phyloP scores from a whole-genome alignment of 495 filamentous ascomycete genomes.

The Cetradonia linearis region DNA sequence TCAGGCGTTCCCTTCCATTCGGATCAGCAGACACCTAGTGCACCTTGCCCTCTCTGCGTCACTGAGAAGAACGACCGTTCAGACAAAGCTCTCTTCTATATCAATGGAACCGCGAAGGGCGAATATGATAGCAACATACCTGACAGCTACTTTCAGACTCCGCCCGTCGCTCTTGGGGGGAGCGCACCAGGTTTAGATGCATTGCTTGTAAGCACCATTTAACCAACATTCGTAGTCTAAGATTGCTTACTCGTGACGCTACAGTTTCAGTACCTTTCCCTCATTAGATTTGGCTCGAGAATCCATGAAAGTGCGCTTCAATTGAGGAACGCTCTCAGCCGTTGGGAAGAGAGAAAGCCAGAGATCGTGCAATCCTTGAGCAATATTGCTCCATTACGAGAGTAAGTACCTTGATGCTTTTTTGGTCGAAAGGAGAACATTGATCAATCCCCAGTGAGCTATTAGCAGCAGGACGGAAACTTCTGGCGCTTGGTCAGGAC shows the following conservation, averaged over 20 bases:
- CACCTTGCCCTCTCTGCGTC: constrained; percentile 35
- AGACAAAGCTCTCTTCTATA: constrained; percentile 31
- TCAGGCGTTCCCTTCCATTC: constrained; percentile 36
- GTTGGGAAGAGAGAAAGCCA: constrained; percentile 21
- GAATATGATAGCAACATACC: constrained; percentile 35
- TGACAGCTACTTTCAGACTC: constrained; percentile 28
- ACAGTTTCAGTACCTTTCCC: constrained; percentile 36
- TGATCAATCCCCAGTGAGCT: constrained; percentile 12
- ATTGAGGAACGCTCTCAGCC: constrained; percentile 10
- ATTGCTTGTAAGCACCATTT: constrained; percentile 26
- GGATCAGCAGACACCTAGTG: constrained; percentile 28
- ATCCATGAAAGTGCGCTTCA: constrained; percentile 15
- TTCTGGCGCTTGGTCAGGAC: constrained; percentile 18
- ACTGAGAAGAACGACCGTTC: constrained; percentile 26
- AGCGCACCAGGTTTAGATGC: constrained; percentile 29
- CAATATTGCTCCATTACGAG: constrained; percentile 15
- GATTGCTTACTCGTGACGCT: background rate
- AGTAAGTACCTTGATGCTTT: constrained; percentile 11
- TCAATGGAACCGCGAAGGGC: constrained; percentile 30
- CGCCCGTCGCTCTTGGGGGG: constrained; percentile 29
- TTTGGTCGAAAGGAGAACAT: background rate
- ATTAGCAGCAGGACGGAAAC: constrained; percentile 16
- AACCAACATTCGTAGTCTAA: background rate
- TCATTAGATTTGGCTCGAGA: constrained; percentile 27
- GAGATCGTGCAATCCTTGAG: constrained; percentile 19